A percentile compares a stretch with the other conserved stretches of the same genome.
phyloP scores from a whole-genome alignment of 1,284 basidiomycete genomes.

The Takashimella tepidaria region DNA sequence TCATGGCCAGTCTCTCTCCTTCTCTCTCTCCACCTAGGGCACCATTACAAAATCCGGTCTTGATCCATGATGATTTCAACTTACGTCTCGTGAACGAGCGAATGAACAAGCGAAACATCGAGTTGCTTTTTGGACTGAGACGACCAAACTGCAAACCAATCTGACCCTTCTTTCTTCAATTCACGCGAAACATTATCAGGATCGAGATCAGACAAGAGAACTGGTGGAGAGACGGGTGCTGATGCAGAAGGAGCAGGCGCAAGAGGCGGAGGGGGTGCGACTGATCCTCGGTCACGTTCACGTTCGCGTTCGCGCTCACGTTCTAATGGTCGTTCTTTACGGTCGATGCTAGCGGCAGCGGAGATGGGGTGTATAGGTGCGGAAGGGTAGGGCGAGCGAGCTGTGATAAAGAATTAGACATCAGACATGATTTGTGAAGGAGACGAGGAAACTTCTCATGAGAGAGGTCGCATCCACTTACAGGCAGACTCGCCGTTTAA shows the following conservation, averaged over 20 bases:
- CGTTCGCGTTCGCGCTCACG: conserved; percentile 25
- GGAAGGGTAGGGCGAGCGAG: conserved; percentile 14
- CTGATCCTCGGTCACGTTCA: conserved; percentile 9
- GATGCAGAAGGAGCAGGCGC: not conserved
- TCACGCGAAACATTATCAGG: conserved; percentile 53
- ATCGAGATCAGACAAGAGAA: conserved; percentile 50
- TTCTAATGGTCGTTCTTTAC: conserved; percentile 34
- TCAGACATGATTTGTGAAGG: not conserved
- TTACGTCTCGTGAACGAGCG: conserved; percentile 85
- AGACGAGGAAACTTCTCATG: not conserved
- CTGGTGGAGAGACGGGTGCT: conserved; percentile 34
- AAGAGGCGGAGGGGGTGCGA: not conserved
- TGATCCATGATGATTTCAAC: conserved; percentile 20
- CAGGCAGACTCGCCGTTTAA: conserved; percentile 22
- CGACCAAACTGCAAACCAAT: conserved; percentile 96
- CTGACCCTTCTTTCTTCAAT: conserved; percentile 71
- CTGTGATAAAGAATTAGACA: too few relatives aligned
- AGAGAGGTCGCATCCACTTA: not conserved
- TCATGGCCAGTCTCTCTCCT: too few relatives aligned
- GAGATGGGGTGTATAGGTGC: conserved; percentile 30
- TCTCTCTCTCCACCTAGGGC: not conserved
- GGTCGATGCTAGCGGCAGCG: conserved; percentile 32
- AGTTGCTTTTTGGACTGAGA: conserved; percentile 72
- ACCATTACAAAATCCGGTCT: not conserved
- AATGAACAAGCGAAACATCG: conserved; percentile 86